These are phyloP conservation scores for Mortierella alpina DNA, from an alignment of 192 early-diverging fungal genomes.

Conservation along the genomic window DNA sequence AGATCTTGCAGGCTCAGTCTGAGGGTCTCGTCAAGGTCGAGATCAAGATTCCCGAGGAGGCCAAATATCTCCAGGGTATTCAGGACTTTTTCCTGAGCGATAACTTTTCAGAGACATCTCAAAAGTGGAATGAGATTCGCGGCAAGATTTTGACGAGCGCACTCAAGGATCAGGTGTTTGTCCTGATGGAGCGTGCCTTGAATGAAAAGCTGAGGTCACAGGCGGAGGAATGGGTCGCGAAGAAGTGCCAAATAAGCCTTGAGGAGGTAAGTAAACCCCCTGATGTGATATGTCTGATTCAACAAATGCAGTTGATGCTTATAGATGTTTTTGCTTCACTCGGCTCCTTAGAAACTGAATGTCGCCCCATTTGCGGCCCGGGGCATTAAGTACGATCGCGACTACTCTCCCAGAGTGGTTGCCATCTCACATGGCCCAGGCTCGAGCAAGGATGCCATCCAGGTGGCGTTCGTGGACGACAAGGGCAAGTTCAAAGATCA, in stretches of 20 bases:
- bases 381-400: slow-evolving; percentile 53
- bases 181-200: slow-evolving; percentile 77
- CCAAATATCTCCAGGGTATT: slow-evolving; percentile 62
- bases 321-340: not conserved
- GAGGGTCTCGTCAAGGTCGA: slow-evolving; percentile 75
- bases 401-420: slow-evolving; percentile 68
- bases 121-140: slow-evolving; percentile 85
- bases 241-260: slow-evolving; percentile 70
- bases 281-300: not conserved
- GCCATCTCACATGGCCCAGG: slow-evolving; percentile 82
- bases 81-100: slow-evolving; percentile 68
- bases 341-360: slow-evolving; percentile 67
- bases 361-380: slow-evolving; percentile 63
- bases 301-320: not conserved
- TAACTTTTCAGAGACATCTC: slow-evolving; percentile 66
- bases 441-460: slow-evolving; percentile 62
- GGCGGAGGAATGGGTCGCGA: slow-evolving; percentile 77
- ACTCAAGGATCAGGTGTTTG: slow-evolving; percentile 74
- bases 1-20: slow-evolving; percentile 76
- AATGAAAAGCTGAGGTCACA: slow-evolving; percentile 78
- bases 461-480: slow-evolving; percentile 80
- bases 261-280: slow-evolving; percentile 56
- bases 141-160: slow-evolving; percentile 69
- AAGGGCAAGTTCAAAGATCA: slow-evolving; percentile 76
- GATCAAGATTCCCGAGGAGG: slow-evolving; percentile 62